A percentile compares a stretch with the other conserved stretches of the same genome.
Conservation (phyloP, 495 filamentous ascomycete species). For the Xylaria palmicola region DNA sequence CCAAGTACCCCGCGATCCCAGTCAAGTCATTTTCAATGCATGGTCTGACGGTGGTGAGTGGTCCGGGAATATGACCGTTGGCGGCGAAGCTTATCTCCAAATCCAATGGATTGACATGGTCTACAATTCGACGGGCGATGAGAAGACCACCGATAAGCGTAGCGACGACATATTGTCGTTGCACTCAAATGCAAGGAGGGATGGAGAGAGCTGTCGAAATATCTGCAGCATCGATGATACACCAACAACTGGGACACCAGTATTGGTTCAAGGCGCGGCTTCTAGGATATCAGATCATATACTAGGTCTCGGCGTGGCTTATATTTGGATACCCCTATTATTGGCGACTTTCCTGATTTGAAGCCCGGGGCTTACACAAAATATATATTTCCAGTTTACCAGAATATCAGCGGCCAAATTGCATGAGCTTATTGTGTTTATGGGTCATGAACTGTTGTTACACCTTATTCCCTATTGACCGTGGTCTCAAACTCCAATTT, state of each 20-base stretch:
- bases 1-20: slow-evolving; percentile 58
- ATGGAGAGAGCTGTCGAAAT: slow-evolving; percentile 32
- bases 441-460: no score
- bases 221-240: slow-evolving; percentile 54
- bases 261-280: slow-evolving; percentile 42
- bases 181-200: slow-evolving; percentile 16
- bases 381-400: no score
- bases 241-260: slow-evolving; percentile 39
- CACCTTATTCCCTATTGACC: no score
- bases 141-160: slow-evolving; percentile 2
- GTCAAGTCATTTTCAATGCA: slow-evolving; percentile 65
- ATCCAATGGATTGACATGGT: slow-evolving; percentile 74
- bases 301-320: slow-evolving; percentile 7
- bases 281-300: slow-evolving; percentile 19
- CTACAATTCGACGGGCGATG: slow-evolving; percentile 55
- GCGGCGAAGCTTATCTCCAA: slow-evolving; percentile 60
- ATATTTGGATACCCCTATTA: slow-evolving; percentile 23
- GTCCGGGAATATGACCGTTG: slow-evolving; percentile 68
- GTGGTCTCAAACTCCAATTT: no score
- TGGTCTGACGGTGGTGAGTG: slow-evolving; percentile 76
- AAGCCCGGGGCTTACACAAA: slow-evolving; percentile 7
- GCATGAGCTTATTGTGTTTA: neutral
- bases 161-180: neutral
- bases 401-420: neutral
- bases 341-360: slow-evolving; percentile 21